phyloP scores from a whole-genome alignment of 2,329 filamentous ascomycete species.

The Neonectria coccinea region DNA sequence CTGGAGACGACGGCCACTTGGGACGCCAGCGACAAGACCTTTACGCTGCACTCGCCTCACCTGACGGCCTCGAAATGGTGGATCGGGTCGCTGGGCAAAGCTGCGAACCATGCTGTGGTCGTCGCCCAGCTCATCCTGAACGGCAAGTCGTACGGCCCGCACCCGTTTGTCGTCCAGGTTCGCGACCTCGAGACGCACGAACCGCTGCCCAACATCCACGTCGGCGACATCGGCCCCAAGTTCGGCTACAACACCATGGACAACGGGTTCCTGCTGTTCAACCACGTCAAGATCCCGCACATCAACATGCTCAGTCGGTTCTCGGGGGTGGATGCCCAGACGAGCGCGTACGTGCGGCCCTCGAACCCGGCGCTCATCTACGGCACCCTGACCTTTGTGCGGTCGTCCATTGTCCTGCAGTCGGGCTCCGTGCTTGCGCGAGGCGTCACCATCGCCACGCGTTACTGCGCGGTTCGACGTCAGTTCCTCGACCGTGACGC shows the following conservation, averaged over 20 bases:
- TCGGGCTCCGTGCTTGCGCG: slow-evolving; percentile 78
- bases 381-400: slow-evolving; percentile 81
- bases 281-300: slow-evolving; percentile 78
- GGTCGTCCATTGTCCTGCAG: slow-evolving; percentile 79
- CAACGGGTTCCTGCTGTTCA: slow-evolving; percentile 83
- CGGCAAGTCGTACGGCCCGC: slow-evolving; percentile 77
- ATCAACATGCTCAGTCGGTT: slow-evolving; percentile 79
- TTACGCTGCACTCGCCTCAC: slow-evolving; percentile 78
- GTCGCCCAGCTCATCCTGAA: slow-evolving; percentile 80
- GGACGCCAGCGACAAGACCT: slow-evolving; percentile 79
- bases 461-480: slow-evolving; percentile 79
- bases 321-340: slow-evolving; percentile 75
- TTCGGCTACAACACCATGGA: slow-evolving; percentile 86
- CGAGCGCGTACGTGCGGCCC: slow-evolving; percentile 75
- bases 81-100: slow-evolving; percentile 82
- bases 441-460: slow-evolving; percentile 81
- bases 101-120: slow-evolving; percentile 81
- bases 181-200: slow-evolving; percentile 77
- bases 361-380: slow-evolving; percentile 76
- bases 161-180: slow-evolving; percentile 83
- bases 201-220: slow-evolving; percentile 75
- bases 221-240: slow-evolving; percentile 85
- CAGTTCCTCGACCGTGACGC: slow-evolving; percentile 83
- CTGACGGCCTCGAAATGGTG: slow-evolving; percentile 86
- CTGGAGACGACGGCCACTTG: slow-evolving; percentile 80